These are phyloP conservation scores for Melanopsichium pennsylvanicum DNA, from an alignment of 1,284 basidiomycete genomes.

Conservation along the genomic window DNA sequence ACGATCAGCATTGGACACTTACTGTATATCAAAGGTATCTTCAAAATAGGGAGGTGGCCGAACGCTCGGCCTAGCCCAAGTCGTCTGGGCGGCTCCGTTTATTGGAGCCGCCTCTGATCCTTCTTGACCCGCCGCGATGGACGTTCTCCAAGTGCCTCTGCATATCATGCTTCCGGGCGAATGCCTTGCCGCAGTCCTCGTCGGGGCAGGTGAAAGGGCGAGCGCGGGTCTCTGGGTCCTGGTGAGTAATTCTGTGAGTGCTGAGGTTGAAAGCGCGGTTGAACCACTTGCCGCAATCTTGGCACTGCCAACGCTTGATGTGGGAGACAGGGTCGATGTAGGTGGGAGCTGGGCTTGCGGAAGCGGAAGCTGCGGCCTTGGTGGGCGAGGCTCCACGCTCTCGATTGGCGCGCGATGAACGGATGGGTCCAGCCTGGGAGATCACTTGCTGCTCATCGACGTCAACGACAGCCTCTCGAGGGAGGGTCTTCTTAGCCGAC, in stretches of 20 bases:
- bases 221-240: conserved; percentile 42
- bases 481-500: conserved; percentile 9
- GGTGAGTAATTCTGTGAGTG: conserved; percentile 54
- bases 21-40: conserved; percentile 36
- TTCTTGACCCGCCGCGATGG: conserved; percentile 44
- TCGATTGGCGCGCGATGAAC: conserved; percentile 13
- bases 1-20: conserved; percentile 9
- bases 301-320: conserved; percentile 52
- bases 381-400: conserved; percentile 28
- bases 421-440: conserved; percentile 30
- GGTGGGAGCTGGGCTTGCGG: conserved; percentile 25
- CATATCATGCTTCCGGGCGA: conserved; percentile 59
- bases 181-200: conserved; percentile 47
- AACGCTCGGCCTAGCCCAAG: conserved; percentile 29
- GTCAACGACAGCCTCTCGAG: neutral
- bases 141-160: conserved; percentile 54
- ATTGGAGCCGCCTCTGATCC: conserved; percentile 7
- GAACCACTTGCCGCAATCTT: conserved; percentile 51
- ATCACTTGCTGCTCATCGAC: conserved; percentile 14
- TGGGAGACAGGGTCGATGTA: conserved; percentile 30
- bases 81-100: conserved; percentile 35
- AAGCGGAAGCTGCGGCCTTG: conserved; percentile 11
- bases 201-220: conserved; percentile 51
- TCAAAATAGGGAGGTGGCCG: conserved; percentile 26
- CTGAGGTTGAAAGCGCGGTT: conserved; percentile 60